phyloP scores from a whole-genome alignment of 129 eudicot species.

The Chrysanthemum lavandulifolium region DNA sequence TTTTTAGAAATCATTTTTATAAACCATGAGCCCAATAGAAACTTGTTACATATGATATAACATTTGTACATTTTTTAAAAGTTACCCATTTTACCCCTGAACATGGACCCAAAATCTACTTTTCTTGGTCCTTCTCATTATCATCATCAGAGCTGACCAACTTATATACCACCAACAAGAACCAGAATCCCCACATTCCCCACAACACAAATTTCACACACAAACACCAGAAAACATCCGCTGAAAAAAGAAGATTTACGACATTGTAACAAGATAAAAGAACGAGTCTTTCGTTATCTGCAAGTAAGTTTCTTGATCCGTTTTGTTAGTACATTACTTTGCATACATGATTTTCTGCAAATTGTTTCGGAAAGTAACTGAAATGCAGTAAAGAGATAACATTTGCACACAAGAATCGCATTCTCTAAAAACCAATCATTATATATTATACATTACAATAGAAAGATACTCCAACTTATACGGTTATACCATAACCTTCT shows the following conservation, averaged over 20 bases:
- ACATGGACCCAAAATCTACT: neutral
- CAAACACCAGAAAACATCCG: conserved; percentile 26
- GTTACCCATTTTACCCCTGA: conserved; percentile 2
- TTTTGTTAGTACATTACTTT: conserved; percentile 15
- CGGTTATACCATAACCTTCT: conserved; percentile 29
- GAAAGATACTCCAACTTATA: conserved; percentile 1
- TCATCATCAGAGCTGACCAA: conserved; percentile 35
- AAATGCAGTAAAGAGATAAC: neutral
- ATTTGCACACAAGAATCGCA: conserved; percentile 53
- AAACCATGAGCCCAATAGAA: conserved; percentile 1
- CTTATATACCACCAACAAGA: conserved; percentile 26
- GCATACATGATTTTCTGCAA: conserved; percentile 18
- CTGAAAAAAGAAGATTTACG: neutral
- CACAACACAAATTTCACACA: conserved; percentile 25
- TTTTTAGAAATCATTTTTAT: conserved; percentile 1
- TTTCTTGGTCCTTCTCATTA: neutral
- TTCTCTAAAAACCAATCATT: conserved; percentile 42
- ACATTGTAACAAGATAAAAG: conserved; percentile 9
- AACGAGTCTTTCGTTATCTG: conserved; percentile 25
- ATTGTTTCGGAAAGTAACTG: conserved; percentile 2
- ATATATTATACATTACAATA: conserved; percentile 53
- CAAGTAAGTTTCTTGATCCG: conserved; percentile 42
- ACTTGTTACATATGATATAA: conserved; percentile 13
- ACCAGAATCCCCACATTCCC: conserved; percentile 33
- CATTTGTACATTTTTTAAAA: conserved; percentile 22